Base-by-base conservation (phyloP, 2,329 filamentous ascomycete species). In the Fusarium udum region DNA sequence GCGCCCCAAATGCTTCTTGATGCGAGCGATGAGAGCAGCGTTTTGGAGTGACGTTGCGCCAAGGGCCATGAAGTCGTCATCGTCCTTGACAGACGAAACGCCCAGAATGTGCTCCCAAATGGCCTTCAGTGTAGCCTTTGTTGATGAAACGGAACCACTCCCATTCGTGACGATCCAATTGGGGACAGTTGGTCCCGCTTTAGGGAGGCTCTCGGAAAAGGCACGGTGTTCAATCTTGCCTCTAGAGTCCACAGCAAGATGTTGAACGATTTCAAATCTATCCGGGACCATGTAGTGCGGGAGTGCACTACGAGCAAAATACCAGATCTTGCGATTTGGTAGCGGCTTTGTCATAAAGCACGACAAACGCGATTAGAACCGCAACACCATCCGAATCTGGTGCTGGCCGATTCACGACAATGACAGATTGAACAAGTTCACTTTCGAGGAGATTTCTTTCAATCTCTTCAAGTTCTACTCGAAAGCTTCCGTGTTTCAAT, bases 11-110 rank as follows among this genome's bases (percentile, higher is more conserved):
- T 61, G 37, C 39, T 56, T 61, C 37, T 56, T 61, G 12, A 61
- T 61, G 20, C 24, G 31, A 45, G 59, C 59, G 12, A 61, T 45
- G 12, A 61, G 59, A 37, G 59, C 49, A 32, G 59, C 59, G 37
- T 61, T 61, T 37, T 61, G 59, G 7, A 61, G 39, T 4, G 59
- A 61, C 12, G 59, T 61, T 15, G 59, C 59, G 7, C 59, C 59
- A 12, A 61, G 39, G 20, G 49, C 49, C 39, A 61, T 56, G 31
- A 43, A 61, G 24, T 56, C 59, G 18, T 61, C 59, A n/a, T 56
- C 16, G 6, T 45, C 49, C n/a, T 22, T 11, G 8, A 61, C 5
- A 3, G 59, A 5, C 2, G 59, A 37, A 14, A 56, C 18, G 4
- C 31, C 32, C 10, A 61, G 49, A 18, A 61, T 36, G 2, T 37